Conservation (phyloP, 2,329 filamentous ascomycete genomes). For the Aspergillus tubingensis region DNA sequence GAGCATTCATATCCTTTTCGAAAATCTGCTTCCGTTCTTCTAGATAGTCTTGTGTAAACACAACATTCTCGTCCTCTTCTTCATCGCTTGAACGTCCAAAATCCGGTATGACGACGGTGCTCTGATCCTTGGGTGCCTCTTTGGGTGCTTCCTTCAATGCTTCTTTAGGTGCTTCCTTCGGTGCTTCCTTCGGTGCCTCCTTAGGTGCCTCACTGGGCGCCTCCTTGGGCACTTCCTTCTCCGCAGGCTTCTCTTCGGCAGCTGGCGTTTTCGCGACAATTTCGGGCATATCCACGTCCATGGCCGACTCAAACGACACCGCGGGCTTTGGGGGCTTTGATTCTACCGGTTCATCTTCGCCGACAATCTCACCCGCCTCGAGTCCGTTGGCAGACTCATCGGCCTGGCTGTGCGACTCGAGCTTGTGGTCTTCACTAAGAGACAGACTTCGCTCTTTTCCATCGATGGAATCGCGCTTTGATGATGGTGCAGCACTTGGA, state of each 20-base stretch:
- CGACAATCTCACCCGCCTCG: slow-evolving; percentile 20
- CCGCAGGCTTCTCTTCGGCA: too few relatives aligned
- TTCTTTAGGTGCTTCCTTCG: slow-evolving; percentile 9
- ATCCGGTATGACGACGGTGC: slow-evolving; percentile 32
- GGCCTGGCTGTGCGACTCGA: slow-evolving; percentile 15
- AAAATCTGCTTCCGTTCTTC: slow-evolving; percentile 48
- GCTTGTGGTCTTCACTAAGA: slow-evolving; percentile 22
- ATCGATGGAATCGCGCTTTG: slow-evolving; percentile 37
- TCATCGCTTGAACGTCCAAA: slow-evolving; percentile 44
- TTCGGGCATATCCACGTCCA: background rate
- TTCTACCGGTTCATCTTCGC: slow-evolving; percentile 13
- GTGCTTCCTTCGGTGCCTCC: slow-evolving; percentile 1
- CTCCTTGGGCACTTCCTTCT: too few relatives aligned
- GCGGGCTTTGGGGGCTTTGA: background rate
- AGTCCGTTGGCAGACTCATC: slow-evolving; percentile 19
- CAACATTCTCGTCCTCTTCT: slow-evolving; percentile 47
- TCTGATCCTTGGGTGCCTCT: slow-evolving; percentile 10
- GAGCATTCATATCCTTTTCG: slow-evolving; percentile 46
- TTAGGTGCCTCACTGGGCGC: slow-evolving; percentile 7
- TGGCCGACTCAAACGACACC: background rate
- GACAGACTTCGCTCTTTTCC: slow-evolving; percentile 27
- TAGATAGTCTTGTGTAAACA: slow-evolving; percentile 52
- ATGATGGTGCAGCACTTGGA: slow-evolving; percentile 18
- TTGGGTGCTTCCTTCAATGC: slow-evolving; percentile 1
- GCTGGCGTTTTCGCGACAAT: slow-evolving; percentile 6